Percentiles rank a stretch among this genome's conserved stretches.
Evolutionary conservation across 345 rosid genomes (phyloP).

Genomic region (Populus deltoides): DNA sequence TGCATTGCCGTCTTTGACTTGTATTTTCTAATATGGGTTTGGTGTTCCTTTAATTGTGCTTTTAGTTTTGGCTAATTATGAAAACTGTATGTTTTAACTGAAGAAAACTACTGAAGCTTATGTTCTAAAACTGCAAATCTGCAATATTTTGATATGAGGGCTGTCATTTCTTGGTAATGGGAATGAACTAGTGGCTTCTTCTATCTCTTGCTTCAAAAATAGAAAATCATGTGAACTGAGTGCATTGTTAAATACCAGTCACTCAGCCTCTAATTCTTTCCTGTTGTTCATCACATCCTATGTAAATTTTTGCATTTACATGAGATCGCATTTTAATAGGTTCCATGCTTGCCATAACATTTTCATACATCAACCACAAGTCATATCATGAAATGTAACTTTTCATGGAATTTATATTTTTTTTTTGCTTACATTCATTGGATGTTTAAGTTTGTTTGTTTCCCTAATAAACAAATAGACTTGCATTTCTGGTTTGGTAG

Average conservation of each 20-base stretch:
- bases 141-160: background rate
- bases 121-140: background rate
- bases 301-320: background rate
- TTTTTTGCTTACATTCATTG: background rate
- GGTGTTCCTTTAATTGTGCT: background rate
- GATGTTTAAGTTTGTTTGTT: too few relatives aligned
- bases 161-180: background rate
- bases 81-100: background rate
- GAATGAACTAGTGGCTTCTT: background rate
- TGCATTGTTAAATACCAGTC: too few relatives aligned
- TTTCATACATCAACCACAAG: background rate
- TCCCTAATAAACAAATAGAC: background rate
- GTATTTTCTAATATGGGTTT: background rate
- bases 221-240: too few relatives aligned
- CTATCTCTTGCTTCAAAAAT: background rate
- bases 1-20: background rate
- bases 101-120: background rate
- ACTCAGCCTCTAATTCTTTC: background rate
- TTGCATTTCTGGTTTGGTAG: background rate
- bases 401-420: background rate
- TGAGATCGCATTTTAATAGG: background rate
- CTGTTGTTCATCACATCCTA: background rate
- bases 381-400: background rate
- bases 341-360: background rate
- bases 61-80: background rate